phyloP scores from a whole-genome alignment of 2,329 filamentous ascomycete genomes.

The Hypoxylon sp. region DNA sequence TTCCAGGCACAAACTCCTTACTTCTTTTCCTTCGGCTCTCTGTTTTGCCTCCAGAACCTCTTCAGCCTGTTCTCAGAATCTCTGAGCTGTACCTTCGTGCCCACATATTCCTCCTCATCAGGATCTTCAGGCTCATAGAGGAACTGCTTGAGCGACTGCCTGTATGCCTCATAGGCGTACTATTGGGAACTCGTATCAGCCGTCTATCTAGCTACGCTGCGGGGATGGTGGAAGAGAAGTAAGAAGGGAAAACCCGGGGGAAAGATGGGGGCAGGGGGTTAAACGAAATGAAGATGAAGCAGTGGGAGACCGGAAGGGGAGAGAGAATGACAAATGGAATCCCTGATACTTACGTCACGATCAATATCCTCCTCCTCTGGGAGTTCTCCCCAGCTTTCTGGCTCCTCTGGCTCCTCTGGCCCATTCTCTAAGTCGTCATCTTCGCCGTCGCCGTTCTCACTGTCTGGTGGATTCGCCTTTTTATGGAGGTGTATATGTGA shows the following conservation, averaged over 20 bases:
- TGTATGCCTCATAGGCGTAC: neutral
- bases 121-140: neutral
- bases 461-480: neutral
- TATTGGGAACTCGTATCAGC: neutral
- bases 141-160: neutral
- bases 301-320: neutral
- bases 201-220: neutral
- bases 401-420: neutral
- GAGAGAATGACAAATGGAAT: neutral
- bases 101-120: neutral
- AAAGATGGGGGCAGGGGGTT: neutral
- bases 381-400: too few relatives aligned
- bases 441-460: neutral
- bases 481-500: conserved; percentile 9
- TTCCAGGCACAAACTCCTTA: neutral
- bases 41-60: neutral
- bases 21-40: neutral
- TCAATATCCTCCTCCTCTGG: neutral
- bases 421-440: neutral
- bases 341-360: neutral
- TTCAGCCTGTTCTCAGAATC: neutral
- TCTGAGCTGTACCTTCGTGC: neutral
- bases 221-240: neutral
- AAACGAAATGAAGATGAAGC: neutral
- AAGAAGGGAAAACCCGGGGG: neutral